These are phyloP conservation scores for Emericellopsis cladophorae DNA, from an alignment of 2,329 filamentous ascomycete genomes.

Conservation along the genomic window DNA sequence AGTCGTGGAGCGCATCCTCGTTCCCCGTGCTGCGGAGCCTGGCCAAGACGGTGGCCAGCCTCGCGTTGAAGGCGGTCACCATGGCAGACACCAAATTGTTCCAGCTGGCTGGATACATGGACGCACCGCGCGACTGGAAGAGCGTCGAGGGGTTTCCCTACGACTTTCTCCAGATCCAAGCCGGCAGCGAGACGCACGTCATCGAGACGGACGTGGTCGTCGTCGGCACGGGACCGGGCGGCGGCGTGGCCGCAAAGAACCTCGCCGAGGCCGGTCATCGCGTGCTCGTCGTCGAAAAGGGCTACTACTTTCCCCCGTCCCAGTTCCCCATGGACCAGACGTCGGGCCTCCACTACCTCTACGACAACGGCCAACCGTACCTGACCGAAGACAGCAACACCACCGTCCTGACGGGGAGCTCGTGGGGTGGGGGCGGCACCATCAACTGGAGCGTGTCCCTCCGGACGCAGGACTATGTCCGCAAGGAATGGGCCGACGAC, in stretches of 20 bases:
- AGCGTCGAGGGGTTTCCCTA: slow-evolving; percentile 41
- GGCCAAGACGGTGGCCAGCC: slow-evolving; percentile 37
- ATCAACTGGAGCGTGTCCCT: slow-evolving; percentile 69
- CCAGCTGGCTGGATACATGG: slow-evolving; percentile 43
- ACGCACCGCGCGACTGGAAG: slow-evolving; percentile 36
- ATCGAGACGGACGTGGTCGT: slow-evolving; percentile 75
- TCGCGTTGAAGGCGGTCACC: slow-evolving; percentile 42
- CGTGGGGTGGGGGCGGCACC: slow-evolving; percentile 78
- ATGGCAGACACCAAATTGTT: slow-evolving; percentile 42
- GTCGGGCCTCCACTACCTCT: slow-evolving; percentile 50
- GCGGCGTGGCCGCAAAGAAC: slow-evolving; percentile 68
- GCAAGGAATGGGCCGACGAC: slow-evolving; percentile 66
- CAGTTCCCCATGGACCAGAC: slow-evolving; percentile 63
- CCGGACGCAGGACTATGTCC: slow-evolving; percentile 60
- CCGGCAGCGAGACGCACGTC: slow-evolving; percentile 30
- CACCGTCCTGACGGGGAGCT: slow-evolving; percentile 52
- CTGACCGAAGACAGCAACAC: slow-evolving; percentile 44
- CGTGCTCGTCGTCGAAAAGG: slow-evolving; percentile 75
- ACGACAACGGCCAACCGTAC: slow-evolving; percentile 51
- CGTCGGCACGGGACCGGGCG: slow-evolving; percentile 78
- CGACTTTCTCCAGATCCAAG: slow-evolving; percentile 45
- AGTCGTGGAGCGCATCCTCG: slow-evolving; percentile 47
- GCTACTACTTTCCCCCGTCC: slow-evolving; percentile 60
- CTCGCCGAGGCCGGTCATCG: slow-evolving; percentile 62
- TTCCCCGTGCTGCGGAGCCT: slow-evolving; percentile 41